These are phyloP conservation scores for Coemansia sp. DNA, from an alignment of 192 early-diverging fungal species.

Conservation along the genomic window DNA sequence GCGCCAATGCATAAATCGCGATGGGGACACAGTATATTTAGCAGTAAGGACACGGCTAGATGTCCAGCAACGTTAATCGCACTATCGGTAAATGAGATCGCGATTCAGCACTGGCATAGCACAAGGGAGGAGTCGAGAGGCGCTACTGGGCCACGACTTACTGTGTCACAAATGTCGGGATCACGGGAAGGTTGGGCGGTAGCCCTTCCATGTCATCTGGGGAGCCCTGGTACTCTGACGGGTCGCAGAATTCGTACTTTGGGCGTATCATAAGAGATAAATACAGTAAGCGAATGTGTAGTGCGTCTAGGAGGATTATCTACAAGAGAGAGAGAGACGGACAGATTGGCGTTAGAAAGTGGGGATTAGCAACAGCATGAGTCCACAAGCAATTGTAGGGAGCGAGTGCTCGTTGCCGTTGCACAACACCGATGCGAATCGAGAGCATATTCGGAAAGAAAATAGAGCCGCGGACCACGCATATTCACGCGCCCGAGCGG, in stretches of 20 bases:
- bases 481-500: neutral
- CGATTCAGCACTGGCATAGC: neutral
- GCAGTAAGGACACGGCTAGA: neutral
- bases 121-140: neutral
- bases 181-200: slow-evolving; percentile 40
- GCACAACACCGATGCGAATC: neutral
- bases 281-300: neutral
- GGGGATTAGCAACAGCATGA: neutral
- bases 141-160: slow-evolving; percentile 29
- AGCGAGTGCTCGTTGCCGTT: neutral
- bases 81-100: neutral
- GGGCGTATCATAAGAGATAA: slow-evolving; percentile 38
- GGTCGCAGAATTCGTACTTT: slow-evolving; percentile 56
- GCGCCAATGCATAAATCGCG: neutral
- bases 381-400: neutral
- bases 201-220: slow-evolving; percentile 40
- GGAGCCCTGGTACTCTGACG: slow-evolving; percentile 44
- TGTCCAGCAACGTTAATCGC: neutral
- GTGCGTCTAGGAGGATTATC: neutral
- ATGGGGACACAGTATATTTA: neutral
- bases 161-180: slow-evolving; percentile 49
- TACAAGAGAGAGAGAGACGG: slow-evolving; percentile 6
- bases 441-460: neutral
- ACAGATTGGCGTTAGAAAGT: neutral
- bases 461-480: slow-evolving; percentile 3